Evolutionary conservation across 176 grass and related monocot genomes (phyloP).

Genomic region (Aegilops sharonensis): DNA sequence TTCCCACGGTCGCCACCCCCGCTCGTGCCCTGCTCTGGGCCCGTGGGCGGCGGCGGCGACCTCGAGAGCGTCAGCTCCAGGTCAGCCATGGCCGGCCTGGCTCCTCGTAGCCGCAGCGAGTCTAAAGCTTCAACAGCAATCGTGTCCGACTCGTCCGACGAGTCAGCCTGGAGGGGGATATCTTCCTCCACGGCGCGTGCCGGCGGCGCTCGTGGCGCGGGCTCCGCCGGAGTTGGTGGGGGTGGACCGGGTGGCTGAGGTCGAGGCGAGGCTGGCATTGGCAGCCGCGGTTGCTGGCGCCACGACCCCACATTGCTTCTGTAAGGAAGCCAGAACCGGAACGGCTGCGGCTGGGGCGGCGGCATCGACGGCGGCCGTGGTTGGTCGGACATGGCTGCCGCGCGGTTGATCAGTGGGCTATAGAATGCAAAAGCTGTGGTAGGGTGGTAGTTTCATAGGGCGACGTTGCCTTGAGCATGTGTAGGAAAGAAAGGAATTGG

Average conservation of each 20-base stretch:
- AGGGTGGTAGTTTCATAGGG: slow-evolving; percentile 2
- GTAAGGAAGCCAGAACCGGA: slow-evolving; percentile 59
- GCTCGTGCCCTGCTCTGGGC: neutral
- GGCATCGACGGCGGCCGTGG: slow-evolving; percentile 5
- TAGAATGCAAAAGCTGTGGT: neutral
- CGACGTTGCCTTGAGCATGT: slow-evolving; percentile 18
- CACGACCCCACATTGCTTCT: slow-evolving; percentile 17
- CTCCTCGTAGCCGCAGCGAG: neutral
- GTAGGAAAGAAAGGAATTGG: slow-evolving; percentile 41
- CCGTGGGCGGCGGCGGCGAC: neutral
- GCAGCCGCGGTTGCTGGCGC: slow-evolving; percentile 29
- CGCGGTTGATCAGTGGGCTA: neutral
- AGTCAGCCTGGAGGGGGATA: neutral
- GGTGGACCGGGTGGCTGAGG: neutral
- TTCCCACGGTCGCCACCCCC: neutral
- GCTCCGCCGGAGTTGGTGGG: neutral
- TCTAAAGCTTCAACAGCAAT: neutral
- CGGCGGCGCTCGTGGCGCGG: neutral
- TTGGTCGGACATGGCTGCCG: slow-evolving; percentile 32
- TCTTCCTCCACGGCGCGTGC: neutral
- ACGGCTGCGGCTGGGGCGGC: slow-evolving; percentile 33
- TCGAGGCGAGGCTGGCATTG: neutral
- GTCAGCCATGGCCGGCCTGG: neutral
- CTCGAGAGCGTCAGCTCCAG: slow-evolving; percentile 31
- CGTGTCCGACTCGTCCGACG: slow-evolving; percentile 18